Evolutionary conservation across 2,329 filamentous ascomycete species (phyloP), one percentile per base, ranked within the genome.

Genomic region (Phyllosticta capitalensis): DNA sequence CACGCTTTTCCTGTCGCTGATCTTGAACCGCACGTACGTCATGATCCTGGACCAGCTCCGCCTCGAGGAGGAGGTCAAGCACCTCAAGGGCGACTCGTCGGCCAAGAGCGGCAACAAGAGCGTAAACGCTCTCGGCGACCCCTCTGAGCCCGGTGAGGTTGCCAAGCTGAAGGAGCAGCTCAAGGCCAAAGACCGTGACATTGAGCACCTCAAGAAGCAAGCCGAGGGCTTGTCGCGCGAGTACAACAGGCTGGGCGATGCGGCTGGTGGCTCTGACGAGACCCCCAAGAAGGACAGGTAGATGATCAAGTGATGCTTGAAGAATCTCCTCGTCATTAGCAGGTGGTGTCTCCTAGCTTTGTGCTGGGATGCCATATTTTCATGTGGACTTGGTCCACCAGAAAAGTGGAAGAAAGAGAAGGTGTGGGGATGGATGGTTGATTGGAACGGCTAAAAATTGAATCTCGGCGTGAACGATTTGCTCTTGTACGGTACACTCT

Each of bases 1-100:
- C 82, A 99, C 94, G 5, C 87, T 99, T 64, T 97, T 99, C 85
- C 87, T 99, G 63, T 97, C 92, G 58, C 83, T 99, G 65, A 99
- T 99, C 76, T 89, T 95, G 73, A 97, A 99, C 86, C 92, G 94
- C 72, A 99, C 94, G 71, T 99, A 97, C 80, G 89, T 87, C 71
- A 92, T 97, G 89, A 96, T 96, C 70, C 83, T 96, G 65, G 92
- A 96, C 68, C 85, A 89, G 56, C 88, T 96, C 70, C 84, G 90
- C 64, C 87, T 99, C 58, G 92, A 99, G 80, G 90, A 96, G 77
- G 89, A 90, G 78, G 78, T 96, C 72, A 92, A 90, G 82, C 78
- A 83, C 64, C 87, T 89, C 74, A 90, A 95, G 80, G 86, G 87
- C 54, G 79, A 84, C 70, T 74, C 80, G 61, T 78, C 77, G 54